phyloP scores from a whole-genome alignment of 257 asterid genomes.

The Nicotiana benthamiana region DNA sequence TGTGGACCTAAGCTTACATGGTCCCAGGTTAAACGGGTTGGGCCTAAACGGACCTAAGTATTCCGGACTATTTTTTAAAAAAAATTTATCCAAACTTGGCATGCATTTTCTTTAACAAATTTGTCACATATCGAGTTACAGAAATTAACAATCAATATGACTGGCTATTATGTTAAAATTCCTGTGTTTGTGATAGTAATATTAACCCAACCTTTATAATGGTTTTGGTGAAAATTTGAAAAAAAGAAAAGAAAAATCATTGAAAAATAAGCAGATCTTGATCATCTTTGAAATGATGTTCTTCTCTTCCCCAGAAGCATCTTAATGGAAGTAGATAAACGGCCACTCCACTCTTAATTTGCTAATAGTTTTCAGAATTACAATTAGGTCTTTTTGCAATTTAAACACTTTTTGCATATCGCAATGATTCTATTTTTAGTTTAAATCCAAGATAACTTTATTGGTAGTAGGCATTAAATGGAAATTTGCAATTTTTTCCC shows the following conservation, averaged over 20 bases:
- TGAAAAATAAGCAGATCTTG: not conserved
- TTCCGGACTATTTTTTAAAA: no score
- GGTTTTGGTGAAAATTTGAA: not conserved
- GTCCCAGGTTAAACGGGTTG: no score
- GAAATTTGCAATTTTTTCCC: not conserved
- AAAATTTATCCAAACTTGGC: no score
- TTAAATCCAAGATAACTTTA: not conserved
- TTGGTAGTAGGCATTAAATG: not conserved
- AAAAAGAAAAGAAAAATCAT: not conserved
- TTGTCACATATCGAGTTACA: no score
- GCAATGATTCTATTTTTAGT: not conserved
- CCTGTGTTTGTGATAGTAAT: not conserved
- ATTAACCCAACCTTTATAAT: not conserved
- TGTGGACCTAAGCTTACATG: no score
- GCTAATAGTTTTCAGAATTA: slow-evolving; percentile 16
- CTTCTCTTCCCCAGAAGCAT: slow-evolving; percentile 3
- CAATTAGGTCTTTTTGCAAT: slow-evolving; percentile 33
- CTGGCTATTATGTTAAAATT: no score
- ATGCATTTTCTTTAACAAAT: no score
- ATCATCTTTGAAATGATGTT: slow-evolving; percentile 1
- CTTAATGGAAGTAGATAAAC: slow-evolving; percentile 25
- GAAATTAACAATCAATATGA: no score
- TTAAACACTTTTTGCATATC: not conserved
- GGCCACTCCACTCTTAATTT: slow-evolving; percentile 14
- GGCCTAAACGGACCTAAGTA: no score